These are phyloP conservation scores for Rhynchosporium agropyri DNA, from an alignment of 2,329 filamentous ascomycete species.

Conservation along the genomic window DNA sequence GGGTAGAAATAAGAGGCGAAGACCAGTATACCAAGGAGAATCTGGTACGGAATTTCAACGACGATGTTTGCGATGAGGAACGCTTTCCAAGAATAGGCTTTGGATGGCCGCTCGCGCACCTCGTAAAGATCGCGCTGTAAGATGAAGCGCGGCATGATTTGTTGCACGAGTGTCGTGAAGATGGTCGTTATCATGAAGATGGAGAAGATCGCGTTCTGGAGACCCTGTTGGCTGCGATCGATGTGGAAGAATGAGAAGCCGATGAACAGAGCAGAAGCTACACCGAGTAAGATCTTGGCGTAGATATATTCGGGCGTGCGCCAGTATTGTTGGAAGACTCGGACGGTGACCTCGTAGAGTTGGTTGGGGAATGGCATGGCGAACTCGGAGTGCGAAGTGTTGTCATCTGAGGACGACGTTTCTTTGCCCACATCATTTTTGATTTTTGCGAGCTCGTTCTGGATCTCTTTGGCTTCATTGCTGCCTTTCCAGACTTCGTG, in stretches of 20 bases:
- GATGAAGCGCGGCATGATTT: slow-evolving; percentile 72
- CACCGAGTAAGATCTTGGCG: slow-evolving; percentile 64
- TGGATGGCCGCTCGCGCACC: slow-evolving; percentile 43
- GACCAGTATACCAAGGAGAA: slow-evolving; percentile 72
- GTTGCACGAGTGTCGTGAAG: slow-evolving; percentile 66
- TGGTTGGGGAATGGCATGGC: slow-evolving; percentile 74
- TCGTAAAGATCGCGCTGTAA: slow-evolving; percentile 71
- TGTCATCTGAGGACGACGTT: slow-evolving; percentile 59
- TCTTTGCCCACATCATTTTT: slow-evolving; percentile 48
- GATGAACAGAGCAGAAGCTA: slow-evolving; percentile 57
- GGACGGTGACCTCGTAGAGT: slow-evolving; percentile 62
- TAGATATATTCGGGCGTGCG: slow-evolving; percentile 76
- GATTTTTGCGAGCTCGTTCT: slow-evolving; percentile 31
- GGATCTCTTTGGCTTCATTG: slow-evolving; percentile 40
- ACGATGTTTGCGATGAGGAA: slow-evolving; percentile 55
- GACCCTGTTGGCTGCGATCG: slow-evolving; percentile 61
- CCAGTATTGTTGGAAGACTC: slow-evolving; percentile 80
- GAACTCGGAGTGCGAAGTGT: slow-evolving; percentile 62
- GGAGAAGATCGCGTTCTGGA: slow-evolving; percentile 72
- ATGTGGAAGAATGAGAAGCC: slow-evolving; percentile 69
- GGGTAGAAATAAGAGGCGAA: slow-evolving; percentile 83
- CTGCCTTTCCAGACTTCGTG: slow-evolving; percentile 47
- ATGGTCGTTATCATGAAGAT: slow-evolving; percentile 74
- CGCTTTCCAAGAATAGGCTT: slow-evolving; percentile 44
- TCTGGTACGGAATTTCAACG: slow-evolving; percentile 85